Base-by-base conservation (phyloP, 2,329 filamentous ascomycete genomes). In the Trichoderma oligosporum region DNA sequence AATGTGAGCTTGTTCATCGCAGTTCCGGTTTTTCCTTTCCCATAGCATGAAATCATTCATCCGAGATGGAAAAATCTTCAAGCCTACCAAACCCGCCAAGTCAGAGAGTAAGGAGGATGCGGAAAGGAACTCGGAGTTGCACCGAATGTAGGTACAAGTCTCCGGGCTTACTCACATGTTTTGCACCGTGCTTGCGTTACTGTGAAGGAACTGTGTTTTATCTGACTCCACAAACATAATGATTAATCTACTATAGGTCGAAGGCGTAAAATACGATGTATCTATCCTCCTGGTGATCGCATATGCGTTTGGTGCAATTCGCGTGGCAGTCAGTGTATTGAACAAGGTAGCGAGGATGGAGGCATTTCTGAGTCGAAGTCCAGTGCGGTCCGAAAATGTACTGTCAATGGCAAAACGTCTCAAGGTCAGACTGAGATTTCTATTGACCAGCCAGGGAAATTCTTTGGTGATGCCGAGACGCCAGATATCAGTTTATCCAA, bases 261-360 rank as follows among this genome's bases (percentile, higher is more conserved):
- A 45, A 71, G 76, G 14, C 72, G 76, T 41, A 79, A 78, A 64
- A 76, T 76, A 27, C 70, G 75, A 44, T 78, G 76, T 62, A 72
- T 72, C 41, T 77, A 68, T 56, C 60, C 69, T 22, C 58, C 70
- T 7, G 73, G 73, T 39, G 72, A 72, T 52, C 65, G 70, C 22
- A 66, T 73, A n/a, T 79, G 76, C 61, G 70, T 70, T 6, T 68
- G 73, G 59, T 78, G 76, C 64, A 47, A 38, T 11, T 27, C 38
- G 36, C 59, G 61, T 14, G 24, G 56, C 18, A 52, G 52, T 7
- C 44, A 25, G 22, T 64, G 62, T 52, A 56, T 61, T 20, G 55
- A 55, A 25, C 62, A 64, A 20, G 54, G 56, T 8, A 45, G 48
- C 22, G 44, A 56, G 38, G 60, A 42, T 12, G 9, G 12, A 14